Conservation (phyloP, 441 rosid species). For the Populus tomentosa region DNA sequence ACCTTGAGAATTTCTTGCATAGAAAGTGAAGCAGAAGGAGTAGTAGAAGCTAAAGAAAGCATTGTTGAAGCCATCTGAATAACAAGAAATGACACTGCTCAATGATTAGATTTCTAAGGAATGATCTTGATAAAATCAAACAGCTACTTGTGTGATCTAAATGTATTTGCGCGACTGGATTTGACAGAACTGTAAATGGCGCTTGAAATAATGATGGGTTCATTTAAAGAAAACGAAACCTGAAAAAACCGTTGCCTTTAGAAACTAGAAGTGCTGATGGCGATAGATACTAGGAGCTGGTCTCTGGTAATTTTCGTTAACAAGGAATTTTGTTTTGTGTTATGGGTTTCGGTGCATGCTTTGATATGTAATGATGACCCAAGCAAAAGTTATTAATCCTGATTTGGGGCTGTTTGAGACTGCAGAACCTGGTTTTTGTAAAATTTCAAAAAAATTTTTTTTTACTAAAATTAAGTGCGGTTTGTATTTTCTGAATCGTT, state of each 20-base stretch:
- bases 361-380: neutral
- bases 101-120: neutral
- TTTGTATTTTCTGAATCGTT: too few species aligned
- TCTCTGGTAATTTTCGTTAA: neutral
- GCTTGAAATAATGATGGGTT: neutral
- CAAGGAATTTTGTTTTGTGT: neutral
- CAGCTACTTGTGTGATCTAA: neutral
- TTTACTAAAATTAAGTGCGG: too few species aligned
- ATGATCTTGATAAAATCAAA: neutral
- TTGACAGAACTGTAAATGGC: neutral
- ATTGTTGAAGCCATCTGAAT: constrained; percentile 53
- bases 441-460: too few species aligned
- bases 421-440: too few species aligned
- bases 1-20: constrained; percentile 58
- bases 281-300: neutral
- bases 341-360: neutral
- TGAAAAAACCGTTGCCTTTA: neutral
- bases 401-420: too few species aligned
- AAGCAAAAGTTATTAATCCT: too few species aligned
- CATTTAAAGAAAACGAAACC: neutral
- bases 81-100: neutral
- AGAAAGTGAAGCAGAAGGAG: constrained; percentile 39
- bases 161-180: neutral
- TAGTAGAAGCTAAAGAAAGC: constrained; percentile 56
- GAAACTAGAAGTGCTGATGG: neutral